Evolutionary conservation across 2,329 filamentous ascomycete genomes (phyloP).

Genomic region (Ophiosphaerella korrae): DNA sequence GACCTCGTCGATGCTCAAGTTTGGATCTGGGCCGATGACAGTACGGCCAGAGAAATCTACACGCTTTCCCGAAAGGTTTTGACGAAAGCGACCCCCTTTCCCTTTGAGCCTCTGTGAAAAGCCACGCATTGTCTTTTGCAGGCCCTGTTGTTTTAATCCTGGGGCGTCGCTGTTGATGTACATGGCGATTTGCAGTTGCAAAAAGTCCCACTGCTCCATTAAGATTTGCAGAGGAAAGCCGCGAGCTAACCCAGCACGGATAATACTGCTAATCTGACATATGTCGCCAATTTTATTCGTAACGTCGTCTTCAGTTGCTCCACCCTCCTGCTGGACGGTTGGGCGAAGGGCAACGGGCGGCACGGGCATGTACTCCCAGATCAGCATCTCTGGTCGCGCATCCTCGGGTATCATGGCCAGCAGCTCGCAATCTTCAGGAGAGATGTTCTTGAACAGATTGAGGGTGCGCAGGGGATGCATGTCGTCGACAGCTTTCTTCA

Average conservation of each 20-base stretch:
- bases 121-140: slow-evolving; percentile 86
- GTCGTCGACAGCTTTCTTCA: slow-evolving; percentile 92
- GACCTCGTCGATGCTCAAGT: slow-evolving; percentile 90
- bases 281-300: slow-evolving; percentile 98
- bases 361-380: slow-evolving; percentile 95
- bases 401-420: slow-evolving; percentile 86
- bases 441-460: slow-evolving; percentile 89
- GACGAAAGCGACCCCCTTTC: slow-evolving; percentile 95
- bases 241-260: slow-evolving; percentile 79
- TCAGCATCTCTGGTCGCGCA: slow-evolving; percentile 91
- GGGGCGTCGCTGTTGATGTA: slow-evolving; percentile 98
- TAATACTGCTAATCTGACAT: slow-evolving; percentile 86
- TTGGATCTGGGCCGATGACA: slow-evolving; percentile 96
- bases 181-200: slow-evolving; percentile 93
- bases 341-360: slow-evolving; percentile 93
- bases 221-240: slow-evolving; percentile 86
- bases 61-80: slow-evolving; percentile 96
- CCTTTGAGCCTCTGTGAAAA: slow-evolving; percentile 96
- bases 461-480: slow-evolving; percentile 86
- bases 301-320: slow-evolving; percentile 94
- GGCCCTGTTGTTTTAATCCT: slow-evolving; percentile 84
- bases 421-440: slow-evolving; percentile 84
- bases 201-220: slow-evolving; percentile 98
- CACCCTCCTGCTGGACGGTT: slow-evolving; percentile 89
- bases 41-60: slow-evolving; percentile 98